Conservation (phyloP, 1,284 basidiomycete species). For the Laetiporus sulphureus region DNA sequence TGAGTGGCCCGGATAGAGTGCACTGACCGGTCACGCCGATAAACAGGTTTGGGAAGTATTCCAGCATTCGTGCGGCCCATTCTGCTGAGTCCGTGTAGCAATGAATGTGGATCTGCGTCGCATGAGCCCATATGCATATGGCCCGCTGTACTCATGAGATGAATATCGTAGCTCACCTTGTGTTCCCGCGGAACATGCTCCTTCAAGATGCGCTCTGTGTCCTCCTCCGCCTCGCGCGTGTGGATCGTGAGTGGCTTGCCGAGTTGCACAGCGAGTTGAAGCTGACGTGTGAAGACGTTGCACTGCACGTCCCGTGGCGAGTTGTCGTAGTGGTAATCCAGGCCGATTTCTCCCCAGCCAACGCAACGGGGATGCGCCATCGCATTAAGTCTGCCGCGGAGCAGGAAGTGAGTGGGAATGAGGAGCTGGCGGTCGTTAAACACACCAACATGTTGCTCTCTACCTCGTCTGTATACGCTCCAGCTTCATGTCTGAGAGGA, state of each 20-base stretch:
- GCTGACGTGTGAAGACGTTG: slow-evolving; percentile 58
- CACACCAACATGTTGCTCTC: slow-evolving; percentile 59
- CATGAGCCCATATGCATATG: too few species aligned
- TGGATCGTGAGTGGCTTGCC: slow-evolving; percentile 75
- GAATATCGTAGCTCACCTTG: slow-evolving; percentile 33
- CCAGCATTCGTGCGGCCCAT: slow-evolving; percentile 63
- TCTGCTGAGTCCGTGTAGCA: slow-evolving; percentile 77
- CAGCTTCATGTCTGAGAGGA: slow-evolving; percentile 58
- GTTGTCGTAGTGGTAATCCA: slow-evolving; percentile 79
- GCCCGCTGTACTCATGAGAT: neutral
- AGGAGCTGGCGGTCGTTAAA: slow-evolving; percentile 1
- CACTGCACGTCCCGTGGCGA: slow-evolving; percentile 65
- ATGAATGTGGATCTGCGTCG: slow-evolving; percentile 62
- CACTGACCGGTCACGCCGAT: slow-evolving; percentile 68
- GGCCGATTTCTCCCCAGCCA: slow-evolving; percentile 80
- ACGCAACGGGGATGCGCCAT: slow-evolving; percentile 76
- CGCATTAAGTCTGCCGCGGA: slow-evolving; percentile 49
- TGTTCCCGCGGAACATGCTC: slow-evolving; percentile 63
- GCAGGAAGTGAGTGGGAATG: slow-evolving; percentile 3
- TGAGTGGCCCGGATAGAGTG: neutral
- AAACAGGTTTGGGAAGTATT: slow-evolving; percentile 71
- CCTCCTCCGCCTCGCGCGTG: slow-evolving; percentile 74
- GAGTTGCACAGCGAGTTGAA: slow-evolving; percentile 56
- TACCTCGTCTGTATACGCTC: slow-evolving; percentile 56
- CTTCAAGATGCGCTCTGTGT: slow-evolving; percentile 71